Conservation (phyloP, 2,329 filamentous ascomycete species). For the Venturia nashicola region DNA sequence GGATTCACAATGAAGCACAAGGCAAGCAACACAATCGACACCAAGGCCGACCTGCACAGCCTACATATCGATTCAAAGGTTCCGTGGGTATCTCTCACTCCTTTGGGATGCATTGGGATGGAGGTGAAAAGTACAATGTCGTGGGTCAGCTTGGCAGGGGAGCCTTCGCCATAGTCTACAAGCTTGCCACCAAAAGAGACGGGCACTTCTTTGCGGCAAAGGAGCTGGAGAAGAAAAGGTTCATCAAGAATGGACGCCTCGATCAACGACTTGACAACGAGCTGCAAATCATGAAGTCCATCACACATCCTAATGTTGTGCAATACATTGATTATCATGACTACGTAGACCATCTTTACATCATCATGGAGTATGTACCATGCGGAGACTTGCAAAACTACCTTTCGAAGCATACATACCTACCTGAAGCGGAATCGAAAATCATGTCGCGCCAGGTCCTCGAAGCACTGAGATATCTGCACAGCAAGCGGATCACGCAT, state of each 20-base stretch:
- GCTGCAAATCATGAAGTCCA: slow-evolving; percentile 84
- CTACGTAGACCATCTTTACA: slow-evolving; percentile 68
- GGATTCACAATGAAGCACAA: slow-evolving; percentile 13
- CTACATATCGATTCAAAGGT: neutral
- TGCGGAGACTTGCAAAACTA: slow-evolving; percentile 72
- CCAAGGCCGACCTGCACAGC: slow-evolving; percentile 14
- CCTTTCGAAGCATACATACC: slow-evolving; percentile 46
- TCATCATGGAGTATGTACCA: slow-evolving; percentile 91
- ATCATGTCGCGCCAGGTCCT: slow-evolving; percentile 65
- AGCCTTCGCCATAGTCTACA: slow-evolving; percentile 89
- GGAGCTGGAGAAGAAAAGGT: slow-evolving; percentile 65
- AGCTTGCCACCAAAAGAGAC: slow-evolving; percentile 73
- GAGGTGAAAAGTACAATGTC: slow-evolving; percentile 74
- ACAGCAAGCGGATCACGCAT: slow-evolving; percentile 81
- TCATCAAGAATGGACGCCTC: slow-evolving; percentile 82
- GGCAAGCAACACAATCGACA: neutral
- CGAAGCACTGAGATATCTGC: slow-evolving; percentile 73
- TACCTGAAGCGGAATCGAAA: slow-evolving; percentile 59
- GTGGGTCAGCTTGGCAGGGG: slow-evolving; percentile 76
- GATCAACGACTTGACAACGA: slow-evolving; percentile 93
- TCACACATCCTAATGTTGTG: slow-evolving; percentile 82
- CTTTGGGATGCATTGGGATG: slow-evolving; percentile 65
- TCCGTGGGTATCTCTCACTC: slow-evolving; percentile 22
- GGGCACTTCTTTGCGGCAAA: slow-evolving; percentile 82
- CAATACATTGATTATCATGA: slow-evolving; percentile 84